Percentiles rank a stretch among this genome's conserved stretches.
phyloP scores from a whole-genome alignment of 345 rosid genomes.

The Rhizophora mangle region DNA sequence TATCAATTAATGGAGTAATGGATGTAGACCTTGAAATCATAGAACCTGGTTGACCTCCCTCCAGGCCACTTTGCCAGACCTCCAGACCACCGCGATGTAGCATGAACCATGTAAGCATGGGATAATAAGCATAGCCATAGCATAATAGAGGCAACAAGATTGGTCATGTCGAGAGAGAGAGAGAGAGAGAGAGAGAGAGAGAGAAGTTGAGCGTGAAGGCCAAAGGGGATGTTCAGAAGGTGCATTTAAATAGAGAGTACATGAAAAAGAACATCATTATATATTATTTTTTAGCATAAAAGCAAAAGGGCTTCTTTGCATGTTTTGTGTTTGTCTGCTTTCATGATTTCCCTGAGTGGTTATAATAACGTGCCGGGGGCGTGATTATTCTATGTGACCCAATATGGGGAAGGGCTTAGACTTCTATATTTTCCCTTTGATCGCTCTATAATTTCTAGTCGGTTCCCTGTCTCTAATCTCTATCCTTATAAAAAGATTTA shows the following conservation, averaged over 20 bases:
- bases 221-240: background rate
- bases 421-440: constrained; percentile 3
- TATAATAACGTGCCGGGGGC: constrained; percentile 49
- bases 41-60: constrained; percentile 56
- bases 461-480: too few relatives aligned
- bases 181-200: constrained; percentile 12
- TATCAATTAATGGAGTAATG: background rate
- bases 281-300: constrained; percentile 14
- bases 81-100: background rate
- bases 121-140: constrained; percentile 33
- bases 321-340: constrained; percentile 38
- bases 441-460: too few relatives aligned
- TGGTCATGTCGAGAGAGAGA: constrained; percentile 34
- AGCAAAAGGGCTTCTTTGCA: constrained; percentile 13
- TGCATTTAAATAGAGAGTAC: constrained; percentile 22
- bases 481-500: too few relatives aligned
- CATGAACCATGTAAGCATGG: constrained; percentile 29
- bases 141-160: constrained; percentile 24
- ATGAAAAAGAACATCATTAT: too few relatives aligned
- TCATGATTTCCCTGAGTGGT: constrained; percentile 46
- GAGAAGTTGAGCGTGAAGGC: constrained; percentile 12
- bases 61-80: constrained; percentile 24
- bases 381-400: constrained; percentile 50
- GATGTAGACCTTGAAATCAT: constrained; percentile 59
- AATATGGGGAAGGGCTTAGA: constrained; percentile 38